Evolutionary conservation across 2,329 filamentous ascomycete genomes (phyloP), one percentile per base, ranked within the genome.

Genomic region (Thermoascus crustaceus): DNA sequence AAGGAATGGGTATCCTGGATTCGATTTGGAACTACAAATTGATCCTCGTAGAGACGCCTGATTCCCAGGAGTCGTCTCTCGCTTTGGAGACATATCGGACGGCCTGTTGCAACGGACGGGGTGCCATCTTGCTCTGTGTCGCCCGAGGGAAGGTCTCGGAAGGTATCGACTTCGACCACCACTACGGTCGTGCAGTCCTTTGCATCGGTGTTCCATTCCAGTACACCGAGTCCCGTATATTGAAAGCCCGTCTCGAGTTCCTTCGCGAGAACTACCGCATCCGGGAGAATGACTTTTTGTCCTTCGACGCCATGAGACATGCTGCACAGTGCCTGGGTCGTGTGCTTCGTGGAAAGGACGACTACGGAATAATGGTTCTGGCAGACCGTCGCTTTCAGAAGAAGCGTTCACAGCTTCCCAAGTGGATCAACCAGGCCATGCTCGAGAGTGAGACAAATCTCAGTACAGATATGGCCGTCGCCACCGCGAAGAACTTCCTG

Each of bases 341-440:
- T 56, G 91, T 98, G 27, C 69, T 98, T 43, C 75, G 91, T 50
- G 91, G 91, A 16, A 98, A 98, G 60, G 93, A 98, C 55, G 91
- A 98, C 61, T 98, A 98, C 60, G 91, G 91, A n/a, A 85, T 98
- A 68, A 98, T 98, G 91, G 89, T 98, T 4, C 72, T 98, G 18
- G 91, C 93, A 2, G 91, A 98, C 59, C 80, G 85, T 26, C 78
- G 91, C 11, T 98, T 95, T 61, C 81, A 86, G 57, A 93, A 91
- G 67, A 96, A 96, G 65, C 74, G 87, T 23, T 72, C 63, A 3
- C 93, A 98, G 63, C 70, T 98, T 18, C 91, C 91, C 7, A 94
- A 94, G 57, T 98, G 91, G 91, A 98, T 98, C 54, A 84, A 81
- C 44, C 83, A 93, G 55, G 87, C 83, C 3, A 72, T 98, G 41